These are phyloP conservation scores for Cyclocybe cylindracea DNA, from an alignment of 768 basidiomycete genomes.

Conservation along the genomic window DNA sequence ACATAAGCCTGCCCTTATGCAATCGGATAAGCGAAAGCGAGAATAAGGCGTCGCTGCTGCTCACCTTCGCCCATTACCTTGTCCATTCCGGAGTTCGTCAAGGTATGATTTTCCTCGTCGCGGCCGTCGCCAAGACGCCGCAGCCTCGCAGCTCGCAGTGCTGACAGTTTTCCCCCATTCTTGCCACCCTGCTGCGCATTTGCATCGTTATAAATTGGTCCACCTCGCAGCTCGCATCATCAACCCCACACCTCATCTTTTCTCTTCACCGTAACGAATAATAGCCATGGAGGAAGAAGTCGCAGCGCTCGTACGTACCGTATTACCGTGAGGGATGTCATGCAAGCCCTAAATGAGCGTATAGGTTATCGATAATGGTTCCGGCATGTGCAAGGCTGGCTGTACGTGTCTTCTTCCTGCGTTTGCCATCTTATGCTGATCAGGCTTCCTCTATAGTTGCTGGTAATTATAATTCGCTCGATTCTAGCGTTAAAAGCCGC, in stretches of 20 bases:
- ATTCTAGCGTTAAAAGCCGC: constrained; percentile 5
- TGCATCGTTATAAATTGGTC: constrained; percentile 3
- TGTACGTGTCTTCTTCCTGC: constrained; percentile 54
- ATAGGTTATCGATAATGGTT: constrained; percentile 90
- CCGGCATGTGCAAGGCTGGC: constrained; percentile 99
- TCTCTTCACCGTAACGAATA: constrained; percentile 26
- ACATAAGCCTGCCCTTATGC: constrained; percentile 24
- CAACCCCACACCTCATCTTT: constrained; percentile 10
- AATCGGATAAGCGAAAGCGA: constrained; percentile 27
- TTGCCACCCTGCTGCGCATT: too few relatives aligned
- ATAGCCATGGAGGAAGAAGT: constrained; percentile 45
- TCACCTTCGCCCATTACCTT: too few relatives aligned
- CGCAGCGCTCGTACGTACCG: constrained; percentile 49
- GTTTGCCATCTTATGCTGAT: constrained; percentile 14
- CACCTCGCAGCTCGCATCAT: constrained; percentile 19
- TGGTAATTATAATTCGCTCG: constrained; percentile 41
- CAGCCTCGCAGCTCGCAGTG: too few relatives aligned
- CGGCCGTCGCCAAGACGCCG: too few relatives aligned
- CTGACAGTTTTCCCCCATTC: too few relatives aligned
- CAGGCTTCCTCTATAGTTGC: constrained; percentile 48
- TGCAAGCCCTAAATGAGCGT: background rate
- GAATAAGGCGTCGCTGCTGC: background rate
- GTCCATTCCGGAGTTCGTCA: too few relatives aligned
- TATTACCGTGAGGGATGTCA: background rate
- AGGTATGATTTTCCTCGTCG: too few relatives aligned